Base-by-base conservation (phyloP, 2,329 filamentous ascomycete species). In the Hirsutella thompsonii region DNA sequence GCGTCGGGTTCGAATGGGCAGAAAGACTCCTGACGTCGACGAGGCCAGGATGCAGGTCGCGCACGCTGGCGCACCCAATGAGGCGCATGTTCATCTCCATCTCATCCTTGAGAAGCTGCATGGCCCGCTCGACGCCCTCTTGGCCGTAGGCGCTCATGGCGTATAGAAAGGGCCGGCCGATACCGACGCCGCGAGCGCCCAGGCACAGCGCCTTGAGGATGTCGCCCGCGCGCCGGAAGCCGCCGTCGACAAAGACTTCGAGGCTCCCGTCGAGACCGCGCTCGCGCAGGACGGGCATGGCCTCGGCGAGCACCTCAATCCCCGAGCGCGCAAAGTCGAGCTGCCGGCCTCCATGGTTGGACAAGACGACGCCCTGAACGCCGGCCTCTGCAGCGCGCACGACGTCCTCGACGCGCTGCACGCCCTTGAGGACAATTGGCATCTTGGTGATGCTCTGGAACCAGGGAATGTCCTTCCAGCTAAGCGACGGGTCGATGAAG, bases 1-100 rank as follows among this genome's bases (percentile, higher is more conserved):
- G 71, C 45, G 68, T 66, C 20, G 63, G 57, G 30, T 66, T 66
- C 30, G 66, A 61, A 48, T 79, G 74, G 45, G 60, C 62, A 45
- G 65, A 64, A 50, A 95, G 57, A 3, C 81, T 85, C 45, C 83
- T 69, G 0, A 77, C 75, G 57, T 98, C 92, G 18, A 98, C 60
- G 60, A 98, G 65, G 20, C 78, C 79, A 0, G 89, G 82, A 46
- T 83, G 85, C 46, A 98, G 65, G 51, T 98, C 79, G 29, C 79
- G 77, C 26, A 98, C 61, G 45, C 64, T 79, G 18, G 72, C 75
- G 44, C 79, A 84, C 9, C 92, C 92, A 51, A 98, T 87, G 47
- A 98, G 67, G 6, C 92, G 78, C 92, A 98, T 96, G 56, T 90
- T 92, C 90, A 96, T 96, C 67, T 93, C 88, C 76, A 98, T 85